Percentiles rank a stretch among this genome's conserved stretches.
Conservation (phyloP, 1,139 yeast species). For the Protomyces lactucae-debilis region DNA sequence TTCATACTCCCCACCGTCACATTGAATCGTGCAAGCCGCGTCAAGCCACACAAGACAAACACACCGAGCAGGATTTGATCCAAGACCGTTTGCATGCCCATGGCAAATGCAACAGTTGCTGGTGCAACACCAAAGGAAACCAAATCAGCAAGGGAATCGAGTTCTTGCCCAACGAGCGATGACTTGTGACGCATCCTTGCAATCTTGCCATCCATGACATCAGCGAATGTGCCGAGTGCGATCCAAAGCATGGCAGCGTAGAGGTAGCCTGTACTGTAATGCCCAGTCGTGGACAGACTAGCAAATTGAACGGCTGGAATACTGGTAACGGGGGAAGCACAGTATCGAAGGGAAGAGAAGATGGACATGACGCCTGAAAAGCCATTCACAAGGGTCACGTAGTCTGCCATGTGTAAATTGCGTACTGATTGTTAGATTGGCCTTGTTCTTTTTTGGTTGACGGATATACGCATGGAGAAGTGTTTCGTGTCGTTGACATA, state of each 20-base stretch:
- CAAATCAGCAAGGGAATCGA: conserved; percentile 92
- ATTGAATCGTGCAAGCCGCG: conserved; percentile 90
- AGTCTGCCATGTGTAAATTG: conserved; percentile 93
- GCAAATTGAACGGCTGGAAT: conserved; percentile 78
- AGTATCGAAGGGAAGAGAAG: conserved; percentile 74
- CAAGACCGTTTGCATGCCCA: conserved; percentile 78
- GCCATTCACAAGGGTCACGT: conserved; percentile 77
- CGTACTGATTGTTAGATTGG: conserved; percentile 31
- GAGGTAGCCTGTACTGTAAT: conserved; percentile 32
- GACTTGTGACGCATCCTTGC: conserved; percentile 91
- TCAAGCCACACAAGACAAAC: conserved; percentile 89
- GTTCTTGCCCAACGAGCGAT: conserved; percentile 92
- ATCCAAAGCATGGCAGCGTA: conserved; percentile 26
- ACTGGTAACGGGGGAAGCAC: conserved; percentile 51
- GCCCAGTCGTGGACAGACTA: conserved; percentile 60
- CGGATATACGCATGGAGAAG: conserved; percentile 28
- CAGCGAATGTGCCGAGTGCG: conserved; percentile 81
- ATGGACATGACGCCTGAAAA: conserved; percentile 78
- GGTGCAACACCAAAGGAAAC: conserved; percentile 42
- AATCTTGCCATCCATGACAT: conserved; percentile 93
- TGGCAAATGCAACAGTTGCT: conserved; percentile 83
- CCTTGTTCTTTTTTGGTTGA: background rate
- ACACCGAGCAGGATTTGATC: conserved; percentile 72
- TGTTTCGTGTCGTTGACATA: conserved; percentile 31
- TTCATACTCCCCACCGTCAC: conserved; percentile 91